Evolutionary conservation across 2,329 filamentous ascomycete genomes (phyloP), one percentile per base, ranked within the genome.

Genomic region (Aspergillus persii): DNA sequence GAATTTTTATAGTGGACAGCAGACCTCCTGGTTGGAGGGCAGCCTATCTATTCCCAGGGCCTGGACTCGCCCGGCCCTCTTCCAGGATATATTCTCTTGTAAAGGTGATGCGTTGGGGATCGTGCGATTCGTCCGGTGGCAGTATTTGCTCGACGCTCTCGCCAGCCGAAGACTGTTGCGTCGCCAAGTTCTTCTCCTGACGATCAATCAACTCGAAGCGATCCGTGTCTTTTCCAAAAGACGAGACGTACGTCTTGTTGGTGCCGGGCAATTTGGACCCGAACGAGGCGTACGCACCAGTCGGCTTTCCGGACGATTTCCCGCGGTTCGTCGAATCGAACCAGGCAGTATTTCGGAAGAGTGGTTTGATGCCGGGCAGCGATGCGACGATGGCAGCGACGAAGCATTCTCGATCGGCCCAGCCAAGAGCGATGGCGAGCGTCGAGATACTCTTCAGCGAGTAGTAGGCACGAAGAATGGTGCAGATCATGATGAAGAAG

Each of bases 401-500:
- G 47, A 69, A 68, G 36, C 62, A 63, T 50, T 70, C 68, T 30
- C 67, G 67, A 8, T 65, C 61, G 12, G 66, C 66, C 67, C 67
- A 70, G 41, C 63, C 64, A 1, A 69, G 60, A 2, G 67, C 68
- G 12, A 63, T 65, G 4, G 60, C 30, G 39, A 69, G 63, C 8
- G 56, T 60, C 11, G 61, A 54, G 41, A 70, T 65, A 26, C 60
- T 57, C 8, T 54, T 54, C 2, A 70, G 59, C 1, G 68, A 70
- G 58, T 69, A 70, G 61, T 68, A 66, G 33, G 64, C 62, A n/a
- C 68, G 65, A 1, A 70, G 63, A 11, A 69, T 56, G 4, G 67
- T 61, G 61, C 63, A 68, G 55, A 69, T 64, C 54, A 70, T 69
- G 48, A 70, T 64, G 64, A 69, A 70, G 9, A 69, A 33, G 3